Evolutionary conservation across 352 stramenopile species (phyloP).

Genomic region (Stephanocyclus meneghinianus): DNA sequence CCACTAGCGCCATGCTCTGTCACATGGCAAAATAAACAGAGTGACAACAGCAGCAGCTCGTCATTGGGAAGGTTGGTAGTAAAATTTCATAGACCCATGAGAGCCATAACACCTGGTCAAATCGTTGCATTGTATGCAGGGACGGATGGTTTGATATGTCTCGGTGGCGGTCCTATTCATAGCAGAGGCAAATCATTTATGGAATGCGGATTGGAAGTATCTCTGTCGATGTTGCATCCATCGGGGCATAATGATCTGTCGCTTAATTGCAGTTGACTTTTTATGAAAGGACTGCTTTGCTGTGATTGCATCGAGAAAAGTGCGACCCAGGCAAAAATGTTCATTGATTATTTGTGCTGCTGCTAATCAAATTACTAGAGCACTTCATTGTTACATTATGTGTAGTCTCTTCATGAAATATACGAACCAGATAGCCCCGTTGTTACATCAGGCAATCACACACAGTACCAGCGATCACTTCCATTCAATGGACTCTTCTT

Average conservation of each 20-base stretch:
- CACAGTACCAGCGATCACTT: too few species aligned
- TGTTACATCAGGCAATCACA: too few species aligned
- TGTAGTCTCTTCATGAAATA: too few species aligned
- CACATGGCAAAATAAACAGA: not conserved
- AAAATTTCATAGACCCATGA: conserved; percentile 57
- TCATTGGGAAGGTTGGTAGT: conserved; percentile 27
- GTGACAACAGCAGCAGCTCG: not conserved
- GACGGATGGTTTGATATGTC: conserved; percentile 62
- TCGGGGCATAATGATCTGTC: conserved; percentile 53
- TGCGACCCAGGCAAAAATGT: too few species aligned
- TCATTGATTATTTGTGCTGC: too few species aligned
- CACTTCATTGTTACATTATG: too few species aligned
- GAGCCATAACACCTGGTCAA: conserved; percentile 72
- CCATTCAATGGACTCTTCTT: too few species aligned
- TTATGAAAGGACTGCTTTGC: too few species aligned
- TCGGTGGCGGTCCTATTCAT: conserved; percentile 71
- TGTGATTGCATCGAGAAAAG: too few species aligned
- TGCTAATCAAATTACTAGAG: too few species aligned
- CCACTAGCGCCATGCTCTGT: conserved; percentile 65
- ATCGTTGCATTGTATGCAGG: conserved; percentile 67
- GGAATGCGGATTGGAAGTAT: conserved; percentile 41
- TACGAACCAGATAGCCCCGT: too few species aligned
- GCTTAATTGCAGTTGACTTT: not conserved
- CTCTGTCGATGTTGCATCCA: conserved; percentile 31
- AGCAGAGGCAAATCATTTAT: conserved; percentile 45